Evolutionary conservation across 768 basidiomycete species (phyloP).

Genomic region (Gloeostereum incarnatum): DNA sequence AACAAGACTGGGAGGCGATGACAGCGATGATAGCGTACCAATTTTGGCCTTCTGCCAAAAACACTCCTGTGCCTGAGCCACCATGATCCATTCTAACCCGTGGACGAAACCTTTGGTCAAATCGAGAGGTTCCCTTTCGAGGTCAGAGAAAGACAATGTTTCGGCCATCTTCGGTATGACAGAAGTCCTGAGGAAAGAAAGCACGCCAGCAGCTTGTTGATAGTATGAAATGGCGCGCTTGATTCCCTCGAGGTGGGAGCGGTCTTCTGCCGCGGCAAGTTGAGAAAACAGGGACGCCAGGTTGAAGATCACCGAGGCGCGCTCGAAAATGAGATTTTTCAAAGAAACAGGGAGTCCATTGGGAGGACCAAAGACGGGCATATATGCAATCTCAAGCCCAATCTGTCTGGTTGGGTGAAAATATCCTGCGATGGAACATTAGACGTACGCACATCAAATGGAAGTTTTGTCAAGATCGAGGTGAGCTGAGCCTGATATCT

Average conservation of each 20-base stretch:
- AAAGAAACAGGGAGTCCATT: slow-evolving; percentile 49
- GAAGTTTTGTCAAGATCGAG: slow-evolving; percentile 78
- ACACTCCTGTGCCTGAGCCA: slow-evolving; percentile 95
- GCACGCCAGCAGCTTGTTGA: slow-evolving; percentile 70
- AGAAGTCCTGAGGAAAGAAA: slow-evolving; percentile 49
- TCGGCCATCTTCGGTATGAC: slow-evolving; percentile 48
- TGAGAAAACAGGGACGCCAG: slow-evolving; percentile 81
- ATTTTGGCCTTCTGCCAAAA: slow-evolving; percentile 90
- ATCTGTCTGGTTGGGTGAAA: slow-evolving; percentile 37
- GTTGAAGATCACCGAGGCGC: slow-evolving; percentile 75
- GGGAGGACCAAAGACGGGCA: slow-evolving; percentile 60
- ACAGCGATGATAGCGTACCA: slow-evolving; percentile 34
- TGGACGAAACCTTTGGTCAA: slow-evolving; percentile 52
- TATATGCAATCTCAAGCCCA: slow-evolving; percentile 62
- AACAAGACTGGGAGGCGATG: slow-evolving; percentile 7
- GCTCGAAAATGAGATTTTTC: slow-evolving; percentile 74
- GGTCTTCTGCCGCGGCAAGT: slow-evolving; percentile 62
- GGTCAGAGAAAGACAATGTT: slow-evolving; percentile 35
- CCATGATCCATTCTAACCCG: slow-evolving; percentile 66
- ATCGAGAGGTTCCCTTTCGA: slow-evolving; percentile 55
- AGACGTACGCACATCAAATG: slow-evolving; percentile 48
- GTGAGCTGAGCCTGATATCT: slow-evolving; percentile 92
- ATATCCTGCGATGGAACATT: slow-evolving; percentile 1
- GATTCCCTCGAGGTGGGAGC: slow-evolving; percentile 68
- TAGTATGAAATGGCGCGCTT: slow-evolving; percentile 67